These are phyloP conservation scores for Apiospora marii DNA, from an alignment of 2,329 filamentous ascomycete genomes.

Conservation along the genomic window DNA sequence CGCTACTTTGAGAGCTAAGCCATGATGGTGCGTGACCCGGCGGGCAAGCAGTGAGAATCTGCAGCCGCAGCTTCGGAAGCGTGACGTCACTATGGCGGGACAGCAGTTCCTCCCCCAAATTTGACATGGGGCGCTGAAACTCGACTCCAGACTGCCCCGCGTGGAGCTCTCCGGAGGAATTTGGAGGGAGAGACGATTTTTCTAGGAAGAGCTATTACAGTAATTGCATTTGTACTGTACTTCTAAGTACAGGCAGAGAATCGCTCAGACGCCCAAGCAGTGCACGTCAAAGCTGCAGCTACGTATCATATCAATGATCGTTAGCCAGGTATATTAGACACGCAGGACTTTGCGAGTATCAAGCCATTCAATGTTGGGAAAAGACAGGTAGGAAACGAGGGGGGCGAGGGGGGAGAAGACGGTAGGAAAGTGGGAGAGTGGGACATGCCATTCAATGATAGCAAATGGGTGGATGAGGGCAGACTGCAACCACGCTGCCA, in stretches of 20 bases:
- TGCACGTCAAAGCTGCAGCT: not conserved
- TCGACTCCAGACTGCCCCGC: conserved; percentile 20
- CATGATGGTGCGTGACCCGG: not conserved
- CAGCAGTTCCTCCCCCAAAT: not conserved
- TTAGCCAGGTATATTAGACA: not conserved
- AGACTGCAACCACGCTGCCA: not conserved
- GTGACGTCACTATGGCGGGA: conserved; percentile 20
- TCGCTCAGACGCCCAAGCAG: not conserved
- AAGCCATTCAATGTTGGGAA: not conserved
- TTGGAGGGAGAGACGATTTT: not conserved
- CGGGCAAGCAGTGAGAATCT: not conserved
- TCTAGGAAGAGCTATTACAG: not conserved
- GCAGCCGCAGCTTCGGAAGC: not conserved
- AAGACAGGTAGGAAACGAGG: not conserved
- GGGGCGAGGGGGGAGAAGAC: not conserved
- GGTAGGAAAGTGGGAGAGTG: not conserved
- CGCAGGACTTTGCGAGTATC: not conserved
- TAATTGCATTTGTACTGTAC: not conserved
- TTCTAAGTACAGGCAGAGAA: not conserved
- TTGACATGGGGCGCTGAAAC: conserved; percentile 8
- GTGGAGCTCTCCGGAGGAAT: conserved; percentile 11
- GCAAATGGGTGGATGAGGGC: not conserved
- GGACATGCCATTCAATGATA: not conserved
- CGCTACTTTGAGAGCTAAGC: not conserved
- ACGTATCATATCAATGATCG: not conserved